Conservation (phyloP, 176 grass and related monocot species). For the Chrysopogon serrulatus region DNA sequence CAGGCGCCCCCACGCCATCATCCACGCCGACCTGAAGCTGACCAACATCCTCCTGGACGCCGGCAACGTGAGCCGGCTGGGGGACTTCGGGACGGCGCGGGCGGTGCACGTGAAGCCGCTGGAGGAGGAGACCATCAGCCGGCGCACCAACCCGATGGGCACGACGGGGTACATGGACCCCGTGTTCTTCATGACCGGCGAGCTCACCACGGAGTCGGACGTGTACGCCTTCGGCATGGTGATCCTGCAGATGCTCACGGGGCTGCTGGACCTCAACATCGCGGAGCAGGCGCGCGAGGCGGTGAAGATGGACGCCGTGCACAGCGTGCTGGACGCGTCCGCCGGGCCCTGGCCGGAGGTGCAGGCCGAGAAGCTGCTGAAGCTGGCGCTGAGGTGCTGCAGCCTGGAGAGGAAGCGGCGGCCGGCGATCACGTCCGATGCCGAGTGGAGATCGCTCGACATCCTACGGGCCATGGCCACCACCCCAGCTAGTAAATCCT, state of each 20-base stretch:
- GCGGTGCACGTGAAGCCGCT: conserved; percentile 33
- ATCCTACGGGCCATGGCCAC: conserved; percentile 32
- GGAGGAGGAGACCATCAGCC: conserved; percentile 29
- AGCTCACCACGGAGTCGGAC: conserved; percentile 51
- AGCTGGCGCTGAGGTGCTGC: conserved; percentile 39
- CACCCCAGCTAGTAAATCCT: not conserved
- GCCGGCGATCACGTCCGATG: conserved; percentile 28
- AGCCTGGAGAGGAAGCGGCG: conserved; percentile 38
- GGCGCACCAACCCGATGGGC: conserved; percentile 46
- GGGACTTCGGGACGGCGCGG: conserved; percentile 55
- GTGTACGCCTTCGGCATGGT: conserved; percentile 47
- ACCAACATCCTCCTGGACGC: conserved; percentile 58
- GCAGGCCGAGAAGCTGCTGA: conserved; percentile 31
- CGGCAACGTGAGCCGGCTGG: conserved; percentile 36
- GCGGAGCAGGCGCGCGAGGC: conserved; percentile 33
- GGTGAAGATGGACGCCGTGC: not conserved
- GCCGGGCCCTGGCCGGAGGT: conserved; percentile 41
- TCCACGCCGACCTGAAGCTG: conserved; percentile 75
- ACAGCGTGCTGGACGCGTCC: conserved; percentile 33
- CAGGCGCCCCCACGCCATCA: conserved; percentile 40
- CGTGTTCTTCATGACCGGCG: conserved; percentile 37
- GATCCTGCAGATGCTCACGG: conserved; percentile 39
- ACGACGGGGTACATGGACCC: conserved; percentile 51
- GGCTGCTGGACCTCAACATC: conserved; percentile 29
- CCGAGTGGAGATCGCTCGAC: conserved; percentile 36